These are phyloP conservation scores for Cercophora newfieldiana DNA, from an alignment of 495 filamentous ascomycete genomes.

Conservation along the genomic window DNA sequence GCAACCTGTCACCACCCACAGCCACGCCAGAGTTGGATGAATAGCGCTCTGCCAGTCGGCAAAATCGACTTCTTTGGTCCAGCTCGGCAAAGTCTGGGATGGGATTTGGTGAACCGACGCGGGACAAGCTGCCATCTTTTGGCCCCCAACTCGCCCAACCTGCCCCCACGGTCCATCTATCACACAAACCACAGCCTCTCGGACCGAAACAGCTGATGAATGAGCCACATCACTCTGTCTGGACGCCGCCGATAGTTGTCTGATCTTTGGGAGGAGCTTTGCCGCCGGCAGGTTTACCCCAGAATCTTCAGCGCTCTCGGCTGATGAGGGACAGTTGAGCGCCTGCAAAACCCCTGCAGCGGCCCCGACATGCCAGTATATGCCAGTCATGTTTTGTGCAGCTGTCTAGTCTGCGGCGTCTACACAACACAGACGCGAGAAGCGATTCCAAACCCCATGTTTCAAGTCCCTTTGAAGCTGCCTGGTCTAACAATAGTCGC, in stretches of 20 bases:
- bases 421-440: background rate
- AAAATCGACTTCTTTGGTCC: background rate
- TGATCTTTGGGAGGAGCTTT: background rate
- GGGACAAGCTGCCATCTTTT: background rate
- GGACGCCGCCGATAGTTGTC: background rate
- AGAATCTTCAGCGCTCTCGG: background rate
- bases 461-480: background rate
- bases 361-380: background rate
- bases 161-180: slow-evolving; percentile 2
- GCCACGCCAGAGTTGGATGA: background rate
- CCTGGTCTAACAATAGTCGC: slow-evolving; percentile 6
- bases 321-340: background rate
- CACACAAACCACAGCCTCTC: slow-evolving; percentile 3
- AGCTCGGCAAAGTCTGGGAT: background rate
- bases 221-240: slow-evolving; percentile 4
- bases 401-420: background rate
- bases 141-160: slow-evolving; percentile 10
- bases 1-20: background rate
- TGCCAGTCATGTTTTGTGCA: background rate
- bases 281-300: background rate
- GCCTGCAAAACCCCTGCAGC: background rate
- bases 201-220: slow-evolving; percentile 4
- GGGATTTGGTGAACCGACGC: background rate
- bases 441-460: background rate
- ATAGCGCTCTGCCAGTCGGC: background rate